Evolutionary conservation across 257 asterid species (phyloP), one percentile per base, ranked within the genome.

Genomic region (Scutellaria barbata): DNA sequence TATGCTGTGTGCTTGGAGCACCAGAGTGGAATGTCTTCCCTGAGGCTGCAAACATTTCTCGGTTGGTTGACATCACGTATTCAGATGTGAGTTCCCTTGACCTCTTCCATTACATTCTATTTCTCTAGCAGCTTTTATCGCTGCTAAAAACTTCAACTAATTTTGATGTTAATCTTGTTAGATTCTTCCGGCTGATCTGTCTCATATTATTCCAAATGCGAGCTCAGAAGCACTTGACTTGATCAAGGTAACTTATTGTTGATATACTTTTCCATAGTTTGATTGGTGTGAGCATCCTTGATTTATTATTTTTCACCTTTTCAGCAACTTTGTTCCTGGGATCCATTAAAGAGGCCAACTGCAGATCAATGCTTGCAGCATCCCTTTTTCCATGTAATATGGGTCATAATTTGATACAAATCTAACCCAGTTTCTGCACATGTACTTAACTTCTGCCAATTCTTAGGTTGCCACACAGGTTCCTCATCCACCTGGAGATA

Each of bases 311-410:
- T 43, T 50, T 10, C 61, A 41, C 76, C 61, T 22, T 16, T 74
- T 56, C 86, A 93, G 98, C 94, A 90, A 93, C 96, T 93, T 63
- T 86, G 87, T 73, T 89, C 98, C 4, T 93, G 98, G 97, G 97
- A 93, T 84, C 98, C 98, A 18, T 74, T 79, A 52, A 85, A 86
- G 85, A 87, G 98, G 79, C 97, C 96, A 56, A 85, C 97, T 10
- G 98, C 98, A 53, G 97, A 93, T 42, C 94, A 90, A 61, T 93
- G 98, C 81, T 83, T 93, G 83, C 91, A 86, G 76, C 97, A 90
- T 73, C 95, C 96, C 1, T 93, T 93, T 81, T 93, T 93, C 78
- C 88, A 89, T 51, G 97, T 93, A 88, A 79, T 48, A 14, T 60
- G 75, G 63, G n/a, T 76, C 61, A 39, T 48, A 51, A 3, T 30